A percentile compares a stretch with the other conserved stretches of the same genome.
phyloP scores from a whole-genome alignment of 305 asterid species.

The Fraxinus nigra region DNA sequence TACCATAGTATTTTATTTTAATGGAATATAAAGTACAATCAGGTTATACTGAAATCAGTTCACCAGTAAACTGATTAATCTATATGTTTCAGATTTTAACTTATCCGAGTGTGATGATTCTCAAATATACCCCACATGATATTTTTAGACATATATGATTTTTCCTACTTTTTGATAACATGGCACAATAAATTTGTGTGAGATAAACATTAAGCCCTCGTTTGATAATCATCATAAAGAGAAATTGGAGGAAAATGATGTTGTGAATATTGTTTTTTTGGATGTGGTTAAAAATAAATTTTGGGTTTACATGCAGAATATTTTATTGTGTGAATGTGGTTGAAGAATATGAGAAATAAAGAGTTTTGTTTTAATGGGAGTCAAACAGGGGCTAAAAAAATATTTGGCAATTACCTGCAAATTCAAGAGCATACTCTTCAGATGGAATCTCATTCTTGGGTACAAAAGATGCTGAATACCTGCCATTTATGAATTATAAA shows the following conservation, averaged over 20 bases:
- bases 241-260: neutral
- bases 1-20: neutral
- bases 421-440: conserved; percentile 68
- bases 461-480: conserved; percentile 78
- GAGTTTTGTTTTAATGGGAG: no score
- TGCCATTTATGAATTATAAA: conserved; percentile 32
- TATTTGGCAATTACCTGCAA: conserved; percentile 59
- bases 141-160: neutral
- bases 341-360: neutral
- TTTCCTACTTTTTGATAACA: neutral
- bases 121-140: neutral
- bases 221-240: neutral
- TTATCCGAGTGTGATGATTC: neutral
- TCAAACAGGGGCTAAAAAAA: neutral
- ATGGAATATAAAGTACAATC: neutral
- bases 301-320: neutral
- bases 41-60: neutral
- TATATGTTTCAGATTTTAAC: neutral
- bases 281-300: neutral
- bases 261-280: neutral
- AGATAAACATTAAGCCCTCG: neutral
- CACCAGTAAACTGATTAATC: neutral
- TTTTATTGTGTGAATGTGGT: no score
- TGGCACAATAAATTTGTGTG: neutral
- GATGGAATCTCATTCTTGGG: conserved; percentile 66